A percentile compares a stretch with the other conserved stretches of the same genome.
phyloP scores from a whole-genome alignment of 139 green algal genomes.

The Eudorina sp. region DNA sequence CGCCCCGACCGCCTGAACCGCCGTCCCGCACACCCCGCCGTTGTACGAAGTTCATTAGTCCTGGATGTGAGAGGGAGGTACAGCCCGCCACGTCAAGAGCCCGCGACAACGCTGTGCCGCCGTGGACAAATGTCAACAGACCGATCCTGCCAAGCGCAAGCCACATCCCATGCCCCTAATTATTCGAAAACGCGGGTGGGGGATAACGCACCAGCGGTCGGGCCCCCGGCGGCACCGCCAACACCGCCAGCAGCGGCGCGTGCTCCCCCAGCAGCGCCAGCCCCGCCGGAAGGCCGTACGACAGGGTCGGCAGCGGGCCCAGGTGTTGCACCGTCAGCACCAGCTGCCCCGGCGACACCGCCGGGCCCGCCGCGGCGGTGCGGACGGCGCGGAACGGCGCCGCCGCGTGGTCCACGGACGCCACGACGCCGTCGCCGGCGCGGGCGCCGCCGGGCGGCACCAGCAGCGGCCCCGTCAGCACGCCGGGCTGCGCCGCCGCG shows the following conservation, averaged over 20 bases:
- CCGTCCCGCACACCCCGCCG: too few species aligned
- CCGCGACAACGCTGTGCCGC: too few species aligned
- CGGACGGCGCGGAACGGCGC: constrained; percentile 32
- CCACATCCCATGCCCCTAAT: too few species aligned
- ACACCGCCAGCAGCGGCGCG: constrained; percentile 40
- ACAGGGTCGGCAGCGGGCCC: constrained; percentile 49
- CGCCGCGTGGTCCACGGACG: constrained; percentile 3
- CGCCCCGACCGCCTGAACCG: too few species aligned
- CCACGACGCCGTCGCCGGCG: not conserved
- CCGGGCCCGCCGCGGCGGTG: not conserved
- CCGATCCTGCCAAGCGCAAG: too few species aligned
- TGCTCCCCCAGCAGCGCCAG: constrained; percentile 42
- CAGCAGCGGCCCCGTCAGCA: constrained; percentile 26
- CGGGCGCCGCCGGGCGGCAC: not conserved
- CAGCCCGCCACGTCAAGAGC: too few species aligned
- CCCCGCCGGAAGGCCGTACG: constrained; percentile 42
- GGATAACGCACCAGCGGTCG: constrained; percentile 4
- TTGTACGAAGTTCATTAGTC: too few species aligned
- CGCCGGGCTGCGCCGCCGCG: constrained; percentile 15
- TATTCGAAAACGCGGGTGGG: too few species aligned
- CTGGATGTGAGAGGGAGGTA: too few species aligned
- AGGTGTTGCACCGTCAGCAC: constrained; percentile 50
- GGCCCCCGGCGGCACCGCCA: constrained; percentile 6
- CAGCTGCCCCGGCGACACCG: constrained; percentile 41
- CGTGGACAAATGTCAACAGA: too few species aligned